A percentile compares a stretch with the other conserved stretches of the same genome.
phyloP scores from a whole-genome alignment of 2,329 filamentous ascomycete species.

The Xylaria sp. region DNA sequence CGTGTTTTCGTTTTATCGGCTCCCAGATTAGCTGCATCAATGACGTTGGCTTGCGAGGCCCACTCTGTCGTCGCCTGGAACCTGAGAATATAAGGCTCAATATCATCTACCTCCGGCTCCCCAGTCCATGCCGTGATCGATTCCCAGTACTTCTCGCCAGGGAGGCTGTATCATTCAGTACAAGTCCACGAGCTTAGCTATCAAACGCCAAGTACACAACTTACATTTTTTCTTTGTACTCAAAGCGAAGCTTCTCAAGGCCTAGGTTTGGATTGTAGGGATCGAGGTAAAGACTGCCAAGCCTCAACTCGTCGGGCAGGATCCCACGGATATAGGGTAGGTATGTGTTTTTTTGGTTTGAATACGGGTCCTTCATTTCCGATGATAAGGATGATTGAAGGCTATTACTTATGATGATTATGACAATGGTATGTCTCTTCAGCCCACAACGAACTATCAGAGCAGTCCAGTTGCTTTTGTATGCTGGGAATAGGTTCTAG shows the following conservation, averaged over 20 bases:
- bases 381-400: background rate
- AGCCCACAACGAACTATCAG: background rate
- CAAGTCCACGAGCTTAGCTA: slow-evolving; percentile 9
- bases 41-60: slow-evolving; percentile 31
- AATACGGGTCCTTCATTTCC: slow-evolving; percentile 29
- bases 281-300: slow-evolving; percentile 34
- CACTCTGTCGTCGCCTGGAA: slow-evolving; percentile 27
- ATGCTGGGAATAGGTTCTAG: slow-evolving; percentile 5
- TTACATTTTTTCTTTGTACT: slow-evolving; percentile 30
- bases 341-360: slow-evolving; percentile 33
- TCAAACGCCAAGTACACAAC: background rate
- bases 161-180: slow-evolving; percentile 15
- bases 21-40: slow-evolving; percentile 24
- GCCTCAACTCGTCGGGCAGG: slow-evolving; percentile 30
- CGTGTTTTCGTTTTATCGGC: slow-evolving; percentile 25
- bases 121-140: slow-evolving; percentile 27
- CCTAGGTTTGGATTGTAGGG: slow-evolving; percentile 32
- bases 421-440: slow-evolving; percentile 14
- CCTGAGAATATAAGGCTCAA: slow-evolving; percentile 28
- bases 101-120: slow-evolving; percentile 32
- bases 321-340: slow-evolving; percentile 34
- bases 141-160: slow-evolving; percentile 30
- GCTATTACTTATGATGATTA: background rate
- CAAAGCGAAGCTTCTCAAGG: slow-evolving; percentile 33
- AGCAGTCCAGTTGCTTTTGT: slow-evolving; percentile 22